Percentiles rank a stretch among this genome's conserved stretches.
These are phyloP conservation scores for Selaginella moellendorffii DNA, from an alignment of 75 land plant species.

Conservation along the genomic window DNA sequence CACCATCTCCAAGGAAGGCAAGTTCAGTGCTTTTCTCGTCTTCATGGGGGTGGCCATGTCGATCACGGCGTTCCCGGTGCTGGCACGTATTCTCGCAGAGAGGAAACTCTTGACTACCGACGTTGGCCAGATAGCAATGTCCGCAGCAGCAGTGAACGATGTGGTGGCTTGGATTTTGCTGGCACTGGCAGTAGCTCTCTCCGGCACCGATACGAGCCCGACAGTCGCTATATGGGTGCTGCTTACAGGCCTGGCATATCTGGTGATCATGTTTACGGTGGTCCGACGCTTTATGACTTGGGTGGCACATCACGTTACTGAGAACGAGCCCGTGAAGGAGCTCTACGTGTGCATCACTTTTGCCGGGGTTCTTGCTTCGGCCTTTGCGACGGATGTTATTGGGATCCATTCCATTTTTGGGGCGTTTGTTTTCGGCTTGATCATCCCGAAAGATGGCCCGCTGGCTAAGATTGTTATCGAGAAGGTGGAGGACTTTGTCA, in stretches of 20 bases:
- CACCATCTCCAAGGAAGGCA: constrained; percentile 5
- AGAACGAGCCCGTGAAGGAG: constrained; percentile 35
- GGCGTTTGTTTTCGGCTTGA: constrained; percentile 44
- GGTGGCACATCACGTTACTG: constrained; percentile 30
- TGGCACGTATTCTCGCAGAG: constrained; percentile 32
- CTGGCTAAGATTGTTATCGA: constrained; percentile 34
- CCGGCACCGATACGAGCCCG: background rate
- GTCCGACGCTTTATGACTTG: constrained; percentile 30
- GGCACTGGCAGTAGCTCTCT: constrained; percentile 3
- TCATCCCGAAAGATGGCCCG: constrained; percentile 39
- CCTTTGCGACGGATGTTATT: constrained; percentile 40
- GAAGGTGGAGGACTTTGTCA: constrained; percentile 44
- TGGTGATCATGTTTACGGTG: constrained; percentile 22
- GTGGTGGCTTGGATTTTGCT: background rate
- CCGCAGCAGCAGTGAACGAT: constrained; percentile 13
- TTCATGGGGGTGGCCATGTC: constrained; percentile 10
- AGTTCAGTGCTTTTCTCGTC: background rate
- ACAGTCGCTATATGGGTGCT: constrained; percentile 4
- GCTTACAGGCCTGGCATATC: constrained; percentile 19
- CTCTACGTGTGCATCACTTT: constrained; percentile 31
- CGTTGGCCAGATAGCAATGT: constrained; percentile 3
- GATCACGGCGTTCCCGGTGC: constrained; percentile 26
- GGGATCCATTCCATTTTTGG: constrained; percentile 48
- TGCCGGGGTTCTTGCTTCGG: constrained; percentile 35
- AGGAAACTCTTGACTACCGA: constrained; percentile 4